A percentile compares a stretch with the other conserved stretches of the same genome.
These are phyloP conservation scores for Suillus subluteus DNA, from an alignment of 768 basidiomycete genomes.

Conservation along the genomic window DNA sequence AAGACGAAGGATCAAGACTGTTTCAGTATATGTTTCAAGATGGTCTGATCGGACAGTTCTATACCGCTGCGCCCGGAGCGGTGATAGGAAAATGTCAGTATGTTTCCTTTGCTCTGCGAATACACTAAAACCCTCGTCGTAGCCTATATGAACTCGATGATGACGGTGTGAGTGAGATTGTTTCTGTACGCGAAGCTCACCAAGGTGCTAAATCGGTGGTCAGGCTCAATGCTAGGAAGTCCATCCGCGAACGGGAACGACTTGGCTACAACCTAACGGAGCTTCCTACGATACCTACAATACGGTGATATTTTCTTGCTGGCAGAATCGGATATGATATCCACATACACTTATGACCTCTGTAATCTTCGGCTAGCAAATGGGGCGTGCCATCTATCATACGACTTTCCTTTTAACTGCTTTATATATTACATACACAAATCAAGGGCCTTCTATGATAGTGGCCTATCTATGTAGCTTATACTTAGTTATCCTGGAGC, in stretches of 20 bases:
- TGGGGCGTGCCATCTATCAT: not conserved
- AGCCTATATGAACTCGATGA: slow-evolving; percentile 30
- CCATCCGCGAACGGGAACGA: slow-evolving; percentile 21
- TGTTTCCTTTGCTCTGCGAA: not conserved
- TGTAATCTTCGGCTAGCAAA: not conserved
- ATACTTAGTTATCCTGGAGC: not conserved
- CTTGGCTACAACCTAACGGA: slow-evolving; percentile 11
- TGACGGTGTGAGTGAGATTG: slow-evolving; percentile 23
- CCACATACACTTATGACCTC: not conserved
- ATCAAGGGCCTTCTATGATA: not conserved
- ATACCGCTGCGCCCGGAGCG: slow-evolving; percentile 17
- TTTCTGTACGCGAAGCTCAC: not conserved
- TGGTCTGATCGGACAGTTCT: not conserved
- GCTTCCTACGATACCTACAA: slow-evolving; percentile 25
- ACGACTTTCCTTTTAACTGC: not conserved
- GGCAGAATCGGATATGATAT: not conserved
- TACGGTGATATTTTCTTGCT: slow-evolving; percentile 9
- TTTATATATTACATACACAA: not conserved
- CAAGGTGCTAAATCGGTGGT: not conserved
- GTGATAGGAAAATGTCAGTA: slow-evolving; percentile 23
- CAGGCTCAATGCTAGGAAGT: slow-evolving; percentile 15
- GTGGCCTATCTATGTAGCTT: not conserved
- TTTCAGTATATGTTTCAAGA: slow-evolving; percentile 23
- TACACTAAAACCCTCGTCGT: not conserved
- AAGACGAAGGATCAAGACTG: not conserved